These are phyloP conservation scores for Jamesozyma gamospora DNA, from an alignment of 805 yeast species.

Conservation along the genomic window DNA sequence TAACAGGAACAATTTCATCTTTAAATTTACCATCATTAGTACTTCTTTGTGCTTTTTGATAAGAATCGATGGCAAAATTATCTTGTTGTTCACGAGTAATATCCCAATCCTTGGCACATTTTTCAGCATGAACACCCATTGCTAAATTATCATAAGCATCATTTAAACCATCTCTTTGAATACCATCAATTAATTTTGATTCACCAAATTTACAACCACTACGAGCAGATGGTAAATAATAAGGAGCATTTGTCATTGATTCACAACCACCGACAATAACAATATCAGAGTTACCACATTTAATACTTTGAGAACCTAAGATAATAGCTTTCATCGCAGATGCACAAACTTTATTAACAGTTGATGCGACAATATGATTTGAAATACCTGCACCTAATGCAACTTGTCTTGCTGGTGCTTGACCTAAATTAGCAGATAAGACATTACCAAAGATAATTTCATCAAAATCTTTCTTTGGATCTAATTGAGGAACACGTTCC, in stretches of 20 bases:
- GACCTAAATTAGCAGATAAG: conserved; percentile 87
- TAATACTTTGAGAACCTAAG: conserved; percentile 80
- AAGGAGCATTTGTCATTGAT: conserved; percentile 93
- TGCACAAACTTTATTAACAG: conserved; percentile 95
- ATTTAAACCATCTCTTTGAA: conserved; percentile 83
- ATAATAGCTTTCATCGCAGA: conserved; percentile 90
- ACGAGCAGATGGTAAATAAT: conserved; percentile 80
- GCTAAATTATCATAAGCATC: conserved; percentile 84
- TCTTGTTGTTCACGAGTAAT: conserved; percentile 84
- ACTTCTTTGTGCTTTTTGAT: conserved; percentile 79
- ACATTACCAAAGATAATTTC: conserved; percentile 92
- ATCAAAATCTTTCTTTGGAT: conserved; percentile 60
- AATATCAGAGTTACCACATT: conserved; percentile 82
- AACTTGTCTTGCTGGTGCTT: conserved; percentile 97
- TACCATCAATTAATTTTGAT: conserved; percentile 68
- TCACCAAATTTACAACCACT: conserved; percentile 88
- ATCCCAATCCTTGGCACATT: conserved; percentile 76
- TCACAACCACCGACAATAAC: conserved; percentile 97
- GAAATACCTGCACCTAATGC: conserved; percentile 84
- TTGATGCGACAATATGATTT: conserved; percentile 71
- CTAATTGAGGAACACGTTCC: conserved; percentile 70
- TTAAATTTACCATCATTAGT: conserved; percentile 72
- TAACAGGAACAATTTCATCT: conserved; percentile 76
- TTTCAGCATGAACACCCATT: conserved; percentile 97
- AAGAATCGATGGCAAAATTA: conserved; percentile 73